Base-by-base conservation (phyloP, 257 asterid species). In the Craterostigma plantagineum region DNA sequence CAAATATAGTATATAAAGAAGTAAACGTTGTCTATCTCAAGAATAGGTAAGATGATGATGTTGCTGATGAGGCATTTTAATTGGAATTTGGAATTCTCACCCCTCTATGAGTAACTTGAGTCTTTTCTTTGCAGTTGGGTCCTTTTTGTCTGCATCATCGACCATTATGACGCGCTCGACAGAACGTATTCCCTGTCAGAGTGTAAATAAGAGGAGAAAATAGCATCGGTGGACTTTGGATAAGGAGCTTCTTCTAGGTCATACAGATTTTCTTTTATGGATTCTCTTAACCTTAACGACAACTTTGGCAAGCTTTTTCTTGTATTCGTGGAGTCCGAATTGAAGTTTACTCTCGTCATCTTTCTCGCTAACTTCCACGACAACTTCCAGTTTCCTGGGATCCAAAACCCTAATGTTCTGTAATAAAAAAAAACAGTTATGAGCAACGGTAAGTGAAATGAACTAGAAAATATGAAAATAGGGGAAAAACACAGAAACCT, bases 241-340 rank as follows among this genome's bases (percentile, higher is more conserved):
- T 6, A 44, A 9, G 43, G 37, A 59, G 10, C 18, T 48, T 44
- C 46, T n/a, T n/a, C 34, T 60, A 9, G 42, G 47, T 36, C 45
- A 35, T 16, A 42, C 55, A 38, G 48, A 57, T 38, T 50, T 34
- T n/a, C n/a, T n/a, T n/a, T n/a, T n/a, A n/a, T n/a, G n/a, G n/a
- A n/a, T n/a, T n/a, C n/a, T n/a, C n/a, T n/a, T 67, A 58, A 82
- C 95, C 92, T 78, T 71, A 62, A 87, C 95, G 51, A 82, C 85
- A 42, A 87, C 81, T 41, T 52, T 62, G 33, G 85, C 58, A 51
- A 87, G 92, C 74, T 54, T 79, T 54, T 59, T 65, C 66, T 75
- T 76, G 18, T 78, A 67, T 35, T 43, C 63, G 36, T 76, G 71
- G 55, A 81, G 79, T 62, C 62, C 79, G 63, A 81, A 81, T 46